Conservation (phyloP, 2,329 filamentous ascomycete genomes). For the Rhinocladiella similis region DNA sequence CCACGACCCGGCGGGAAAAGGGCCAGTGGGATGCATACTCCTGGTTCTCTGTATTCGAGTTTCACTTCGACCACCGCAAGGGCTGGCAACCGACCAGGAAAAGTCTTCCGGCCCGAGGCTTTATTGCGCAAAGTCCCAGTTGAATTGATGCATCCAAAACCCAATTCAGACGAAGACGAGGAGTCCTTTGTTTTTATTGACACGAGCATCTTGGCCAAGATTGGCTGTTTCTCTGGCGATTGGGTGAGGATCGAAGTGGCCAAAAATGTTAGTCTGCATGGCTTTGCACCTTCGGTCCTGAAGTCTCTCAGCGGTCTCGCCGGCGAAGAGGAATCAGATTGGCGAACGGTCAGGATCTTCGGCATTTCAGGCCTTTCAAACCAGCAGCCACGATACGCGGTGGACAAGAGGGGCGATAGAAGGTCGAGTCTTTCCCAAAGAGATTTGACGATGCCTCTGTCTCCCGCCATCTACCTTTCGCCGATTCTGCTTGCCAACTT, state of each 20-base stretch:
- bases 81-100: constrained; percentile 69
- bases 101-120: constrained; percentile 81
- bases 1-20: constrained; percentile 72
- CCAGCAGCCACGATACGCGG: constrained; percentile 57
- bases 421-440: constrained; percentile 57
- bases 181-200: constrained; percentile 87
- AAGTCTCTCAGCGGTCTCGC: constrained; percentile 25
- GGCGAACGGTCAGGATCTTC: constrained; percentile 85
- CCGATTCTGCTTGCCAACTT: constrained; percentile 86
- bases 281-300: constrained; percentile 27
- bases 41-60: constrained; percentile 84
- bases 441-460: constrained; percentile 40
- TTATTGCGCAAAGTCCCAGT: constrained; percentile 71
- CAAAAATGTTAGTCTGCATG: constrained; percentile 57
- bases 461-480: constrained; percentile 73
- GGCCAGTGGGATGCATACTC: constrained; percentile 74
- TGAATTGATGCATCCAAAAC: constrained; percentile 82
- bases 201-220: constrained; percentile 77
- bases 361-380: constrained; percentile 69
- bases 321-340: constrained; percentile 63
- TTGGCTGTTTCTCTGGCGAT: constrained; percentile 96
- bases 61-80: constrained; percentile 83
- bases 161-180: constrained; percentile 80
- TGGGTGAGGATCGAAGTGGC: constrained; percentile 86
- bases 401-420: constrained; percentile 50